Conservation (phyloP, 2,329 filamentous ascomycete species). For the Dryadomyces quercivorus region DNA sequence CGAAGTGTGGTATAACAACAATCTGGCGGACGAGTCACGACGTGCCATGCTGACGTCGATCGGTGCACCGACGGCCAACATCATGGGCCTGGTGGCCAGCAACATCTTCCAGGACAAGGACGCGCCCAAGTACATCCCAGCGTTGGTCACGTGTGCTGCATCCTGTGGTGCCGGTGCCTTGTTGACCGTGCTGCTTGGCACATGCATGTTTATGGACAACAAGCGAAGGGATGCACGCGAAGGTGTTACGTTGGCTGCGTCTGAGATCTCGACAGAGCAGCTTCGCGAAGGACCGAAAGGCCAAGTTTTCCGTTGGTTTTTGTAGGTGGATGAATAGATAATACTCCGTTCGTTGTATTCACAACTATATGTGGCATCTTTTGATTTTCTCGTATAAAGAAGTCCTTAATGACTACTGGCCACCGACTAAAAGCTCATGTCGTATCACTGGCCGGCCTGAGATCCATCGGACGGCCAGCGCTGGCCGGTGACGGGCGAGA, state of each 20-base stretch:
- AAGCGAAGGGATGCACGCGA: not conserved
- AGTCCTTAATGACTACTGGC: no score
- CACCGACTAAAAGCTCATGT: no score
- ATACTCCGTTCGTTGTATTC: no score
- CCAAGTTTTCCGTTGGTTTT: not conserved
- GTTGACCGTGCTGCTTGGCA: not conserved
- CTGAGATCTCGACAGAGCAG: not conserved
- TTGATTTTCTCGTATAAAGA: no score
- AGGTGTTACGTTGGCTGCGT: not conserved
- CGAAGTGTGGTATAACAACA: not conserved
- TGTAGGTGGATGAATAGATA: no score
- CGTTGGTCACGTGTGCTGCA: conserved; percentile 16
- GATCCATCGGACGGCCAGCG: no score
- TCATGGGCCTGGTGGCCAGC: conserved; percentile 59
- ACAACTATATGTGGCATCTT: no score
- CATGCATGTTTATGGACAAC: not conserved
- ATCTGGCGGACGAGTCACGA: conserved; percentile 14
- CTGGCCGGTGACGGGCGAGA: no score
- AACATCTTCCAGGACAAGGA: conserved; percentile 51
- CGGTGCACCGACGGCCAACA: conserved; percentile 62
- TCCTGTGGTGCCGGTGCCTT: not conserved
- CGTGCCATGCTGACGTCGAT: conserved; percentile 58
- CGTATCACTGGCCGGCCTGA: no score
- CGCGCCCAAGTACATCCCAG: conserved; percentile 53
- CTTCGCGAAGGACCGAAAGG: not conserved